Evolutionary conservation across 495 filamentous ascomycete species (phyloP).

Genomic region (Penicillium turbatum): DNA sequence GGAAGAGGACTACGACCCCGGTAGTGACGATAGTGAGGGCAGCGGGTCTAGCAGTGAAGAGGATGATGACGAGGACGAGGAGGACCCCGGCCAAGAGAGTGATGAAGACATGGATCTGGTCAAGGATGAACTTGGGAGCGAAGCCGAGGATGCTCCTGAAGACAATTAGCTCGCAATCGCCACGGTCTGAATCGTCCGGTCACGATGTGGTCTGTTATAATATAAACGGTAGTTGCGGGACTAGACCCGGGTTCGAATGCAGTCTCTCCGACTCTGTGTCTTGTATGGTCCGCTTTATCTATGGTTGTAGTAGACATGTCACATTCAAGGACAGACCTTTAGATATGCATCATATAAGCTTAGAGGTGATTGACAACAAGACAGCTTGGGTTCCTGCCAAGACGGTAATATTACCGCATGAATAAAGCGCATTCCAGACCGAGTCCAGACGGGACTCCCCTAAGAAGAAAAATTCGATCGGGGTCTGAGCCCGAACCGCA

Average conservation of each 20-base stretch:
- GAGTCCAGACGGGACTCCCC: conserved; percentile 21
- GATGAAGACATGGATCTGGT: conserved; percentile 50
- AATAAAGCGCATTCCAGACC: conserved; percentile 27
- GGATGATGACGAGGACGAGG: conserved; percentile 48
- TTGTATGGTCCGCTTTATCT: not conserved
- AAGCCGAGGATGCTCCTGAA: conserved; percentile 34
- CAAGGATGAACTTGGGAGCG: conserved; percentile 36
- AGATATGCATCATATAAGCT: not conserved
- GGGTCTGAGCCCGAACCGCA: too few relatives aligned
- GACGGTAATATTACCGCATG: conserved; percentile 24
- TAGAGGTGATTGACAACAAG: not conserved
- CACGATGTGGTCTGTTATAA: not conserved
- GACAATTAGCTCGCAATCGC: conserved; percentile 19
- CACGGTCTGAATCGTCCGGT: not conserved
- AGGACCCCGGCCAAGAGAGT: conserved; percentile 38
- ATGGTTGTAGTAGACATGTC: conserved; percentile 1
- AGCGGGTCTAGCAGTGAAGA: conserved; percentile 55
- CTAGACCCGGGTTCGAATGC: too few relatives aligned
- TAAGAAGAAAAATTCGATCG: conserved; percentile 4
- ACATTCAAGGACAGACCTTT: not conserved
- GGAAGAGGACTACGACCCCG: conserved; percentile 87
- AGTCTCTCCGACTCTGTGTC: too few relatives aligned
- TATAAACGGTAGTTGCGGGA: not conserved
- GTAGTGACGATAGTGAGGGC: conserved; percentile 71
- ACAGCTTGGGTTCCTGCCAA: conserved; percentile 12